A percentile compares a stretch with the other conserved stretches of the same genome.
phyloP scores from a whole-genome alignment of 1,139 yeast genomes.

The Arxiozyma heterogenica region DNA sequence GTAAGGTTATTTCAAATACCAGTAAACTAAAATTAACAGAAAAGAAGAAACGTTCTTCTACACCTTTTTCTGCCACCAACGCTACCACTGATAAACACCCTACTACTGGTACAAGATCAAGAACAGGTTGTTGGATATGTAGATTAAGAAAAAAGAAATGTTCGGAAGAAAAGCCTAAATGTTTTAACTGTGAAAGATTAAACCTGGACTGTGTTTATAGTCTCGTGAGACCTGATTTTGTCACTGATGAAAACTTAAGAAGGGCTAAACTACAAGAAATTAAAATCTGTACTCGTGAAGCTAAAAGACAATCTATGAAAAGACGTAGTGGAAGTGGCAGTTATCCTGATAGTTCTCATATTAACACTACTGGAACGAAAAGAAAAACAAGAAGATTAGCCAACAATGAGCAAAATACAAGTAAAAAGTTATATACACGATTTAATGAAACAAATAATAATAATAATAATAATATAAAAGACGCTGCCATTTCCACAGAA shows the following conservation, averaged over 20 bases:
- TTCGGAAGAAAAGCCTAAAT: slow-evolving; percentile 49
- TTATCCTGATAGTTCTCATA: background rate
- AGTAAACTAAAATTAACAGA: background rate
- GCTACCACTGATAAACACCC: background rate
- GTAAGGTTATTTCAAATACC: background rate
- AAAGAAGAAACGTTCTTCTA: background rate
- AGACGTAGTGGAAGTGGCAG: slow-evolving; percentile 10
- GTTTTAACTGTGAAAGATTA: slow-evolving; percentile 46
- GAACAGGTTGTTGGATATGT: slow-evolving; percentile 64
- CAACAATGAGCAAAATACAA: background rate
- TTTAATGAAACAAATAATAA: background rate
- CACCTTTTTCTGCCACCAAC: background rate
- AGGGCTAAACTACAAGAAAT: slow-evolving; percentile 43
- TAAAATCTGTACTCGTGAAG: slow-evolving; percentile 31
- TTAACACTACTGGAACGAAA: background rate
- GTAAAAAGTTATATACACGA: too few species aligned
- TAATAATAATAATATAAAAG: background rate
- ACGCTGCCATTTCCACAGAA: too few species aligned
- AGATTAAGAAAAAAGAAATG: slow-evolving; percentile 57
- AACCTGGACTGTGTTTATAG: slow-evolving; percentile 44
- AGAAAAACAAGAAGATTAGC: background rate
- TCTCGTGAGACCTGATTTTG: slow-evolving; percentile 44
- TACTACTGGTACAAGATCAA: slow-evolving; percentile 37
- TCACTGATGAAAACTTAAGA: slow-evolving; percentile 37
- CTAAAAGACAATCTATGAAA: slow-evolving; percentile 30